Percentiles rank a stretch among this genome's conserved stretches.
Conservation (phyloP, 2,329 filamentous ascomycete genomes). For the Fusarium camptoceras region DNA sequence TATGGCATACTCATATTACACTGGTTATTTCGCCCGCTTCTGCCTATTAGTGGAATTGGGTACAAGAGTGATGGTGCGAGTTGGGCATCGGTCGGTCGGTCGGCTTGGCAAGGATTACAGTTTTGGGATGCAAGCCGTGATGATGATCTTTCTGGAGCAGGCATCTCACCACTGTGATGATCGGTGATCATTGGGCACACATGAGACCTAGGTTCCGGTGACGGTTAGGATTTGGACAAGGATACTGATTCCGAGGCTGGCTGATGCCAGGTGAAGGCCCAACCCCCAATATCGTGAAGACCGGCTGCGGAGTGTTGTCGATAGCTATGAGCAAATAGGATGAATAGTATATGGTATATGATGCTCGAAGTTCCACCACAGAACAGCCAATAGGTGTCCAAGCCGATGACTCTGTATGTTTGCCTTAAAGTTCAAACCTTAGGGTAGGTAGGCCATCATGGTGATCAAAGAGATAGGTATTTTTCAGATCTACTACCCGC, state of each 20-base stretch:
- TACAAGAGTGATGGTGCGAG: conserved; percentile 33
- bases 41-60: conserved; percentile 37
- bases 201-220: conserved; percentile 4
- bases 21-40: conserved; percentile 8
- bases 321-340: conserved; percentile 15
- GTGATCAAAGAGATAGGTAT: not conserved
- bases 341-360: not conserved
- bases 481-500: not conserved
- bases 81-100: conserved; percentile 38
- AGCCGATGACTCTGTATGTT: not conserved
- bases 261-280: not conserved
- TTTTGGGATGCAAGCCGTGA: conserved; percentile 20
- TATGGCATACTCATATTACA: conserved; percentile 3
- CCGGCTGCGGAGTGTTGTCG: conserved; percentile 3
- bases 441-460: conserved; percentile 11
- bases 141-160: conserved; percentile 18
- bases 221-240: conserved; percentile 3
- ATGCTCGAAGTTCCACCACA: not conserved
- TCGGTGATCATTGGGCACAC: conserved; percentile 12
- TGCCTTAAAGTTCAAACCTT: not conserved
- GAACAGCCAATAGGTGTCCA: not conserved
- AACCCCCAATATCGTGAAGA: not conserved
- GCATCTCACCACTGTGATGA: conserved; percentile 12
- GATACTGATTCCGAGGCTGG: not conserved
- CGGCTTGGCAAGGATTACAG: conserved; percentile 25